Percentiles rank a stretch among this genome's conserved stretches.
phyloP scores from a whole-genome alignment of 2,329 filamentous ascomycete genomes.

The Basipetospora chlamydospora region DNA sequence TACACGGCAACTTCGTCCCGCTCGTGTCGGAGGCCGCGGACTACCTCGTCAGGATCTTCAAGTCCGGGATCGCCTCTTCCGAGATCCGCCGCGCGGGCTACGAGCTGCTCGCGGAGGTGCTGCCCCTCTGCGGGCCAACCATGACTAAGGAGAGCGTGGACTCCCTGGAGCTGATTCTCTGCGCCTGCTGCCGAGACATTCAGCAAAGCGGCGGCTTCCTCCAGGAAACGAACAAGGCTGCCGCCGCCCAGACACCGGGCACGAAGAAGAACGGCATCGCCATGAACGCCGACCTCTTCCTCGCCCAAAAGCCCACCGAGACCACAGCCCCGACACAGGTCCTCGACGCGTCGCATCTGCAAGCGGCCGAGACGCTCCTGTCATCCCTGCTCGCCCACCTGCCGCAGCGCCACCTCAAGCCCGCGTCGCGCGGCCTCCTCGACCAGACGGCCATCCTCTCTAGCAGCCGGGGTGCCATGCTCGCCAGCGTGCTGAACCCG shows the following conservation, averaged over 20 bases:
- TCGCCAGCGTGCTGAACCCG: conserved; percentile 72
- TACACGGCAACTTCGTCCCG: conserved; percentile 42
- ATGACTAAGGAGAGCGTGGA: conserved; percentile 52
- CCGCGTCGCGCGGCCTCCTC: conserved; percentile 56
- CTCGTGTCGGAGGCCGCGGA: conserved; percentile 53
- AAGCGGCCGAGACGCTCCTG: conserved; percentile 48
- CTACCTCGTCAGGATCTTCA: conserved; percentile 58
- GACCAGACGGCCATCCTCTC: conserved; percentile 69
- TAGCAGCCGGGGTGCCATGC: conserved; percentile 54
- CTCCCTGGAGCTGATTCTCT: conserved; percentile 46
- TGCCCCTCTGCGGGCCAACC: conserved; percentile 49
- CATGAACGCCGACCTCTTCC: conserved; percentile 60
- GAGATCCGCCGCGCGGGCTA: conserved; percentile 49
- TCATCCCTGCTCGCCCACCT: conserved; percentile 46
- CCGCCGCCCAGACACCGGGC: conserved; percentile 14
- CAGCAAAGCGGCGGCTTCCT: conserved; percentile 38
- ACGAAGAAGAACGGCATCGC: conserved; percentile 25
- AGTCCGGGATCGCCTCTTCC: conserved; percentile 34
- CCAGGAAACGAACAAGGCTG: conserved; percentile 25
- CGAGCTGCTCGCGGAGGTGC: conserved; percentile 36
- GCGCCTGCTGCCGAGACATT: conserved; percentile 60
- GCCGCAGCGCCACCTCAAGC: conserved; percentile 52
- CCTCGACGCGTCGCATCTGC: conserved; percentile 30
- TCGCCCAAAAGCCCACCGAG: conserved; percentile 29
- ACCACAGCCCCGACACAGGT: conserved; percentile 15